phyloP scores from a whole-genome alignment of 75 land plant genomes.

The Ceratopteris richardii region DNA sequence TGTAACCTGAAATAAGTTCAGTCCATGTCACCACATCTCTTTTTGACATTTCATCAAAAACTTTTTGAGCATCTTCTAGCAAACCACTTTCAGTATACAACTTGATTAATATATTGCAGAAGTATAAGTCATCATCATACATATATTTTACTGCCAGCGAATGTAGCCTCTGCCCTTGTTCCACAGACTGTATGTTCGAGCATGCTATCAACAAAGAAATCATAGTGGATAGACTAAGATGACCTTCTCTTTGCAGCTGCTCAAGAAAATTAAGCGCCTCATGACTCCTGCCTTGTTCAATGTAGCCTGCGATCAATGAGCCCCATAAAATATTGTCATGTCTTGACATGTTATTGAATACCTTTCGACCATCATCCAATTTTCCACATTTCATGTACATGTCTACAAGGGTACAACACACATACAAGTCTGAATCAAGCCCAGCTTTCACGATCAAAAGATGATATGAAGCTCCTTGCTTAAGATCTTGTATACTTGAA shows the following conservation, averaged over 20 bases:
- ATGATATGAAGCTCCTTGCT: slow-evolving; percentile 15
- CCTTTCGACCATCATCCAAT: neutral
- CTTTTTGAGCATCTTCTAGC: slow-evolving; percentile 18
- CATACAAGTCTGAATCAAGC: slow-evolving; percentile 12
- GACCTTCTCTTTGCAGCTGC: neutral
- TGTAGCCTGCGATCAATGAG: slow-evolving; percentile 6
- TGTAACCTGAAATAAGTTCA: slow-evolving; percentile 5
- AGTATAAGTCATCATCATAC: slow-evolving; percentile 14
- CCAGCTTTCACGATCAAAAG: slow-evolving; percentile 12
- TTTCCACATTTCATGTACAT: slow-evolving; percentile 9
- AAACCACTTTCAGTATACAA: slow-evolving; percentile 27
- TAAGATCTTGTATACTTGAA: neutral
- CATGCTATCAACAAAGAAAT: slow-evolving; percentile 12
- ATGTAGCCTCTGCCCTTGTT: slow-evolving; percentile 16
- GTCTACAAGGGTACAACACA: slow-evolving; percentile 15
- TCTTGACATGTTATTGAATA: neutral
- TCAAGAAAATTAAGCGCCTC: slow-evolving; percentile 1
- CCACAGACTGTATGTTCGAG: slow-evolving; percentile 1
- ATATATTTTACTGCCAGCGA: slow-evolving; percentile 11
- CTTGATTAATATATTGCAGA: slow-evolving; percentile 20
- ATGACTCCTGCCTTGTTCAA: neutral
- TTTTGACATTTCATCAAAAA: slow-evolving; percentile 8
- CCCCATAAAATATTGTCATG: slow-evolving; percentile 1
- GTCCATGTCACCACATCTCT: slow-evolving; percentile 6
- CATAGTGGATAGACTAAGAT: no score